Conservation (phyloP, 2,329 filamentous ascomycete genomes). For the Colletotrichum plurivorum region DNA sequence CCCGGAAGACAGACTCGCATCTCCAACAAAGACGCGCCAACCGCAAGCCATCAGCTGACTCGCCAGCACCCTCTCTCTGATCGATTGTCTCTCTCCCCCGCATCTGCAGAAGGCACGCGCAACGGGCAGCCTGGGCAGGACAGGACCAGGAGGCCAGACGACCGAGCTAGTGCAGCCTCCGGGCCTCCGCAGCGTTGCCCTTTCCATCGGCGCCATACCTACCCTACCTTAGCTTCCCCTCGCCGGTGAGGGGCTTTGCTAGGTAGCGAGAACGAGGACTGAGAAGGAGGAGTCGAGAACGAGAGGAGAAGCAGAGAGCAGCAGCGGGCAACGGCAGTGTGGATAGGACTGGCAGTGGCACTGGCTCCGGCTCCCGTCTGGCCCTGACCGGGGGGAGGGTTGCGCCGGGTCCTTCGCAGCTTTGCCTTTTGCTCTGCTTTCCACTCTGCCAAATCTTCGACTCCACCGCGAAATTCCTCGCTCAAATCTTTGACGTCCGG, state of each 20-base stretch:
- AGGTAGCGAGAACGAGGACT: no score
- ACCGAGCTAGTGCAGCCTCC: not conserved
- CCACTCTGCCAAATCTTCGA: slow-evolving; percentile 6
- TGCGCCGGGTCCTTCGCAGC: not conserved
- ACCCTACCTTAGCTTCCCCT: slow-evolving; percentile 34
- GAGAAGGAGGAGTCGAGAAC: no score
- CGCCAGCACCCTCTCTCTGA: not conserved
- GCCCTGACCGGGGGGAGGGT: slow-evolving; percentile 26
- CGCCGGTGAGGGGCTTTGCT: slow-evolving; percentile 31
- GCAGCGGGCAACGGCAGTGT: not conserved
- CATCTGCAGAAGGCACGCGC: slow-evolving; percentile 30
- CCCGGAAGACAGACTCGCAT: not conserved
- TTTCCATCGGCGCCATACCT: slow-evolving; percentile 7
- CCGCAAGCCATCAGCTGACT: slow-evolving; percentile 34
- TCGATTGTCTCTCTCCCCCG: slow-evolving; percentile 30
- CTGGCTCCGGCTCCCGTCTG: slow-evolving; percentile 12
- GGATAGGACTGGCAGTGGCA: no score
- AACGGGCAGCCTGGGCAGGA: slow-evolving; percentile 5
- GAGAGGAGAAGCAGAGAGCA: slow-evolving; percentile 18
- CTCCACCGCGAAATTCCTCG: slow-evolving; percentile 40
- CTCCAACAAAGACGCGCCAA: not conserved
- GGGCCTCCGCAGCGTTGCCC: not conserved
- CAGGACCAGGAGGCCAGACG: slow-evolving; percentile 1
- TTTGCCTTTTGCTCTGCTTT: not conserved
- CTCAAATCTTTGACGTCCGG: slow-evolving; percentile 36